Evolutionary conservation across 2,329 filamentous ascomycete genomes (phyloP), one percentile per base, ranked within the genome.

Genomic region (Phialophora macrospora): DNA sequence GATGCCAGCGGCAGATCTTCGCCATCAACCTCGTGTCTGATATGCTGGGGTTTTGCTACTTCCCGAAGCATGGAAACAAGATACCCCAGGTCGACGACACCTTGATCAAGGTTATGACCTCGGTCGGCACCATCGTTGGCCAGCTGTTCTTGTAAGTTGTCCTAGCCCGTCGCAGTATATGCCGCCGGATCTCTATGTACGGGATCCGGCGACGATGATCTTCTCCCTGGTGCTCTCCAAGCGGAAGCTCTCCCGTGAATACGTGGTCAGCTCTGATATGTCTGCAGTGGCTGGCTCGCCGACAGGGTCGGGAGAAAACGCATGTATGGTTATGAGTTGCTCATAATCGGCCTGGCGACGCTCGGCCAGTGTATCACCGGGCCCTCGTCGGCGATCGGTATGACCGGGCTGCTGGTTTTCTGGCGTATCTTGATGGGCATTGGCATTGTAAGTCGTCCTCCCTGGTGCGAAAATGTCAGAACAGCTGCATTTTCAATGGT

Each of bases 81-180:
- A 89, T 93, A 74, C 88, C 90, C 17, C 80, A 83, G 28, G 81
- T 77, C 62, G 86, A 89, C 11, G 91, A 95, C 72, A 94, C 88
- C 4, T 90, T 90, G 26, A 93, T 96, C 81, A 96, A 96, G 80
- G 87, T 93, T 62, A 86, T 91, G 22, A 95, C 91, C 14, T 93
- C 90, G 34, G 89, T 88, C 64, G 92, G 92, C 65, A 95, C 91
- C 20, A 90, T 96, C 61, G 80, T 96, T 59, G 92, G 92, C 32
- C 92, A 96, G 79, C 80, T 94, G 32, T 86, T 51, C 48, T 51
- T 51, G 48, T 51, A 51, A 51, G 48, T 26, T 26, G 22, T 17
- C 4, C 48, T 26, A 4, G n/a, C 48, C 38, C 17, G 2, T n/a
- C 14, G 8, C 2, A 8, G 38, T 7, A n/a, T 44, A n/a, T 0